These are phyloP conservation scores for Coemansia sp. DNA, from an alignment of 371 early-diverging fungal species.

Conservation along the genomic window DNA sequence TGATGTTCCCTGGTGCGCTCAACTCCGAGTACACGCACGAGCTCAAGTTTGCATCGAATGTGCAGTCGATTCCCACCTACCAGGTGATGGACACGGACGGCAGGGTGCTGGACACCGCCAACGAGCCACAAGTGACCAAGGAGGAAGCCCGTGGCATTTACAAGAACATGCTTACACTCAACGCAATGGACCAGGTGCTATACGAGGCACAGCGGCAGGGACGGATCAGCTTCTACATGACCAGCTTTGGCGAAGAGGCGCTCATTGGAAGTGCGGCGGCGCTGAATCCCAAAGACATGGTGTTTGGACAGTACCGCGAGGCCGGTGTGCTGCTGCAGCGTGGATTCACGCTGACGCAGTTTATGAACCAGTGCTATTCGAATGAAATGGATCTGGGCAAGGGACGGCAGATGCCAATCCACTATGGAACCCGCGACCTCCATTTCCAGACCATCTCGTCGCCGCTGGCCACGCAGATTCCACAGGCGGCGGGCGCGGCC, in stretches of 20 bases:
- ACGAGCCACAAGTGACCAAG: constrained; percentile 80
- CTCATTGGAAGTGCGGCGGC: constrained; percentile 90
- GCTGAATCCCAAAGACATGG: constrained; percentile 75
- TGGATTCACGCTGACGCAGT: constrained; percentile 88
- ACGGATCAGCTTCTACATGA: constrained; percentile 98
- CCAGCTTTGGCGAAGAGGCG: constrained; percentile 97
- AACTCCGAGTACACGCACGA: constrained; percentile 56
- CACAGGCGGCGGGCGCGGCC: constrained; percentile 98
- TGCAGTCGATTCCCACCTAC: constrained; percentile 80
- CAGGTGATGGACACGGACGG: constrained; percentile 92
- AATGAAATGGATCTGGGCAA: constrained; percentile 89
- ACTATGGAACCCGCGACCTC: constrained; percentile 83
- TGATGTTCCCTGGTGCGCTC: constrained; percentile 52
- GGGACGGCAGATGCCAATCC: constrained; percentile 98
- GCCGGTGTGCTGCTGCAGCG: constrained; percentile 90
- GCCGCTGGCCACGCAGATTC: constrained; percentile 94
- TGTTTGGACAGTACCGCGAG: constrained; percentile 97
- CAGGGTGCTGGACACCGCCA: constrained; percentile 62
- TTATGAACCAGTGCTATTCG: constrained; percentile 95
- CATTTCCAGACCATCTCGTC: constrained; percentile 97
- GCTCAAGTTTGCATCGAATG: constrained; percentile 53
- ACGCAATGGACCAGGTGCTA: constrained; percentile 89
- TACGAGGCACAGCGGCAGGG: constrained; percentile 99
- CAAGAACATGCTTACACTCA: constrained; percentile 85
- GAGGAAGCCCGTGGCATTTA: constrained; percentile 79